phyloP scores from a whole-genome alignment of 345 rosid species.

The Citrus inodora region DNA sequence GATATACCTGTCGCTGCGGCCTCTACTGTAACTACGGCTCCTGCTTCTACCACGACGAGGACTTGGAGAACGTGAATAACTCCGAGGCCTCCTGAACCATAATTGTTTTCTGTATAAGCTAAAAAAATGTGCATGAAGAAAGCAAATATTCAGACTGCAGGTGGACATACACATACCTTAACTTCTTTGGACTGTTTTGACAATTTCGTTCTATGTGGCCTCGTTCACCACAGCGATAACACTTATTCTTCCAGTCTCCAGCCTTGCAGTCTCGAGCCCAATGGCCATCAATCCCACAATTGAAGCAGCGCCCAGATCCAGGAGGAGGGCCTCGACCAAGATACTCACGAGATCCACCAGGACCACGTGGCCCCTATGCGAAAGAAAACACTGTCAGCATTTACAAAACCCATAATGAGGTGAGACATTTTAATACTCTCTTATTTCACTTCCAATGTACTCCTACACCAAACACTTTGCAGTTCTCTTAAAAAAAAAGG shows the following conservation, averaged over 20 bases:
- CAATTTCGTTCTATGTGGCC: conserved; percentile 96
- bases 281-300: conserved; percentile 96
- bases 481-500: neutral
- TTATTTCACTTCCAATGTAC: neutral
- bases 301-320: conserved; percentile 93
- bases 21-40: conserved; percentile 84
- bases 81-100: conserved; percentile 44
- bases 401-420: neutral
- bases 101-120: neutral
- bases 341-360: conserved; percentile 71
- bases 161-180: conserved; percentile 32
- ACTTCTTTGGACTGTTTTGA: conserved; percentile 85
- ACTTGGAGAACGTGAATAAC: conserved; percentile 76
- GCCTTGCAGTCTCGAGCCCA: conserved; percentile 98
- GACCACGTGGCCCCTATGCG: conserved; percentile 77
- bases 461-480: neutral
- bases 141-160: neutral
- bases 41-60: conserved; percentile 83
- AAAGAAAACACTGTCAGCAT: conserved; percentile 1
- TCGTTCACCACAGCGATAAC: conserved; percentile 94
- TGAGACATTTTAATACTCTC: neutral
- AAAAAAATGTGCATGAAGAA: neutral
- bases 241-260: conserved; percentile 96
- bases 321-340: conserved; percentile 94
- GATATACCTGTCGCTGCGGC: conserved; percentile 72